Evolutionary conservation across 2,329 filamentous ascomycete species (phyloP).

Genomic region (Didymella pinodella): DNA sequence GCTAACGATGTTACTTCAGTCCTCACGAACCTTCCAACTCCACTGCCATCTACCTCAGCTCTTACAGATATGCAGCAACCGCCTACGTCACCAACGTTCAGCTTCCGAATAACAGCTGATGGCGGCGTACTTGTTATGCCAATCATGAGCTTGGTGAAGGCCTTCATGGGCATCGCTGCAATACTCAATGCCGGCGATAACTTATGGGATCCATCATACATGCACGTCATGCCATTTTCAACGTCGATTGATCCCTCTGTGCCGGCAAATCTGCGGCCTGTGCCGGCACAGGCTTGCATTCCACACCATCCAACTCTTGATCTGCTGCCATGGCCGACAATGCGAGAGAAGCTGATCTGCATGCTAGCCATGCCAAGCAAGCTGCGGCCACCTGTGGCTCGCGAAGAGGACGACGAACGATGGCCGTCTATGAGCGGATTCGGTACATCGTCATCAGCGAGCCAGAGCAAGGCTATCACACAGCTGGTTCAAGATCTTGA

Average conservation of each 20-base stretch:
- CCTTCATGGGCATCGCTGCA: conserved; percentile 27
- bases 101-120: conserved; percentile 27
- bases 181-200: conserved; percentile 23
- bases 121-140: conserved; percentile 41
- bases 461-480: conserved; percentile 55
- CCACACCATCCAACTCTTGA: conserved; percentile 67
- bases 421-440: neutral
- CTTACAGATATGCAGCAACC: neutral
- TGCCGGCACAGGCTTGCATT: conserved; percentile 57
- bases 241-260: conserved; percentile 16
- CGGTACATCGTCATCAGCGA: neutral
- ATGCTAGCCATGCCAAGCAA: conserved; percentile 60
- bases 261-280: conserved; percentile 59
- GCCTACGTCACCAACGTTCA: neutral
- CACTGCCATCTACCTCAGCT: conserved; percentile 3
- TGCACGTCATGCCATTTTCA: conserved; percentile 27
- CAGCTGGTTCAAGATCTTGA: conserved; percentile 66
- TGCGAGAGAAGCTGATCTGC: conserved; percentile 58
- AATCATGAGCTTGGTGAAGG: conserved; percentile 50
- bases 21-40: conserved; percentile 6
- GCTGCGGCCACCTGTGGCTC: conserved; percentile 58
- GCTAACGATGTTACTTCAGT: neutral
- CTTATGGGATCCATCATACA: conserved; percentile 31
- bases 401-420: conserved; percentile 38
- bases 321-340: conserved; percentile 65